Base-by-base conservation (phyloP, 2,329 filamentous ascomycete genomes). In the Aspergillus thermomutatus region DNA sequence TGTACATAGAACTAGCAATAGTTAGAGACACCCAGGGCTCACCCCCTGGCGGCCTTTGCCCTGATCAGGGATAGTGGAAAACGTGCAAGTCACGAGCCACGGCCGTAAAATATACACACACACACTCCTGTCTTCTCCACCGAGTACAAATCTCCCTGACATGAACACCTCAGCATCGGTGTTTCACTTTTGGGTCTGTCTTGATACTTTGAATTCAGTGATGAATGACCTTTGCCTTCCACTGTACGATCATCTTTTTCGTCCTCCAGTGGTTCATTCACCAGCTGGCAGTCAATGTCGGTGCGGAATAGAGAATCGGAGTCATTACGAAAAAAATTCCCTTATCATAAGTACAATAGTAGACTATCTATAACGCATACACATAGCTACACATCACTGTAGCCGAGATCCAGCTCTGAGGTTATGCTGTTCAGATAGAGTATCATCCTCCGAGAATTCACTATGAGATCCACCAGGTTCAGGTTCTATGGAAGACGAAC, bases 321-420 rank as follows among this genome's bases (percentile, higher is more conserved):
- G 21, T 26, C 43, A 23, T 46, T 17, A 47, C 19, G 28, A 41
- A 43, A 4, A 10, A 25, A n/a, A 46, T 26, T 49, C 31, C 45
- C 52, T 26, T 53, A 31, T 48, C 48, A 52, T 55, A 46, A 46
- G 43, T 46, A 57, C 47, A 50, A 48, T 26, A 56, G 28, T 52
- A 55, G 31, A 53, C 55, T 55, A 56, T 57, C 58, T 59, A 58
- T 62, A 63, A 61, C 45, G 61, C 59, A 56, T 64, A 61, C 57
- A 62, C 54, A 52, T 47, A 26, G 40, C 23, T 46, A 57, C 51
- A 55, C n/a, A 26, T 23, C 14, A 23, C 21, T 23, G 43, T 41
- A 37, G 23, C 34, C 34, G 28, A 51, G 34, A 14, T 23, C 34
- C 49, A 41, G 23, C 10, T 41, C 34, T 37, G n/a, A 26, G 10